Base-by-base conservation (phyloP, 345 rosid genomes). In the Hibiscus mutabilis region DNA sequence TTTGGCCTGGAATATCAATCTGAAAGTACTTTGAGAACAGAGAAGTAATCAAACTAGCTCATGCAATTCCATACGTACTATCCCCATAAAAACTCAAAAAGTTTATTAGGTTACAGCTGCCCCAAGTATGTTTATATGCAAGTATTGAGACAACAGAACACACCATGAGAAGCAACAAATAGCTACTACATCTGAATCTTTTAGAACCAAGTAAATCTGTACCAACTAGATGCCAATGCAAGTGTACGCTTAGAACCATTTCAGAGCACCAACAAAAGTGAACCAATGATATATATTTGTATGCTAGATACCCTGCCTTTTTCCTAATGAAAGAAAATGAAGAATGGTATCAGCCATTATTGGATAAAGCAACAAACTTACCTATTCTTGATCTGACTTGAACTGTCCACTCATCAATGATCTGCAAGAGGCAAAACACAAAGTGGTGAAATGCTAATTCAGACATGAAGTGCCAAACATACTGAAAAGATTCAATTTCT, bases 401-500 rank as follows among this genome's bases (percentile, higher is more conserved):
- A 75, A 24, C 73, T 21, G 89, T 88, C 98, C 98, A 91, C 74
- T 94, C 97, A 59, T 94, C 89, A 61, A 88, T 84, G 37, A 90
- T 75, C 98, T 94, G 86, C 78, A 70, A 3, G 51, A 74, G 61
- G 60, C 1, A 1, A 66, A 62, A 71, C 21, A 46, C 31, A 11
- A 49, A 72, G 13, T 16, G 37, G 70, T 77, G 51, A 60, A 11
- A 13, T 42, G 51, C n/a, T 47, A 57, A 73, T 27, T 35, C n/a
- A n/a, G 27, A n/a, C 2, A 47, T 13, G 21, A 57, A 16, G 33
- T 25, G 46, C 64, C 42, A 37, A 37, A 8, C 42, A 35, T 19
- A 19, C 1, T 16, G 27, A 59, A 3, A 64, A 31, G 9, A 8
- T 16, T 33, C 35, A 25, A 55, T 21, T 11, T 31, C 3, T 79